Evolutionary conservation across 495 filamentous ascomycete species (phyloP).

Genomic region (Parmelia sp.): DNA sequence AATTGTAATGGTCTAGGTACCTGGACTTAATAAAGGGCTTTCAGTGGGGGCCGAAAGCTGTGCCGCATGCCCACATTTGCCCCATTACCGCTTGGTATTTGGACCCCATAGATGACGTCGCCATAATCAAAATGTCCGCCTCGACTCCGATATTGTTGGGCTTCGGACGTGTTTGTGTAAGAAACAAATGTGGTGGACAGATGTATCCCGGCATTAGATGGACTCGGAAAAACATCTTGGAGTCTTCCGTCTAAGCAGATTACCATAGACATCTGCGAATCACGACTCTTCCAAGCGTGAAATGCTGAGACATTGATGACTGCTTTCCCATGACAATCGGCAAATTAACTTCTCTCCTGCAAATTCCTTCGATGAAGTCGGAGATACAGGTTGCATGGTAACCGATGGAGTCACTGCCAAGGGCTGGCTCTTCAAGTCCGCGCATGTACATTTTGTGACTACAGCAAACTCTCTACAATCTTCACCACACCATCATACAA

Average conservation of each 20-base stretch:
- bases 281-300: too few relatives aligned
- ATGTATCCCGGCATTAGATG: too few relatives aligned
- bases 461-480: constrained; percentile 1
- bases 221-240: too few relatives aligned
- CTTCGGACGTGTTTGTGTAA: too few relatives aligned
- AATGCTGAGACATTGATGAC: neutral
- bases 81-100: neutral
- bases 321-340: neutral
- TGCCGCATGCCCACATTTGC: neutral
- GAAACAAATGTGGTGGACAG: too few relatives aligned
- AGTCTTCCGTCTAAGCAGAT: too few relatives aligned
- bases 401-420: neutral
- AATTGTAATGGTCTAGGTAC: neutral
- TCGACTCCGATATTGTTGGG: too few relatives aligned
- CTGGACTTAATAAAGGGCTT: neutral
- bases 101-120: too few relatives aligned
- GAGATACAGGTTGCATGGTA: neutral
- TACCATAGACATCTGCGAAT: too few relatives aligned
- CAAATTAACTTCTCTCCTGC: too few relatives aligned
- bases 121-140: too few relatives aligned
- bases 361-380: too few relatives aligned
- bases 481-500: constrained; percentile 1
- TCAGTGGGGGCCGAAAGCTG: neutral
- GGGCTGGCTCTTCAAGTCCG: neutral
- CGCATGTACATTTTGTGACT: neutral